A percentile compares a stretch with the other conserved stretches of the same genome.
These are phyloP conservation scores for Colletotrichum tabaci DNA, from an alignment of 2,329 filamentous ascomycete genomes.

Conservation along the genomic window DNA sequence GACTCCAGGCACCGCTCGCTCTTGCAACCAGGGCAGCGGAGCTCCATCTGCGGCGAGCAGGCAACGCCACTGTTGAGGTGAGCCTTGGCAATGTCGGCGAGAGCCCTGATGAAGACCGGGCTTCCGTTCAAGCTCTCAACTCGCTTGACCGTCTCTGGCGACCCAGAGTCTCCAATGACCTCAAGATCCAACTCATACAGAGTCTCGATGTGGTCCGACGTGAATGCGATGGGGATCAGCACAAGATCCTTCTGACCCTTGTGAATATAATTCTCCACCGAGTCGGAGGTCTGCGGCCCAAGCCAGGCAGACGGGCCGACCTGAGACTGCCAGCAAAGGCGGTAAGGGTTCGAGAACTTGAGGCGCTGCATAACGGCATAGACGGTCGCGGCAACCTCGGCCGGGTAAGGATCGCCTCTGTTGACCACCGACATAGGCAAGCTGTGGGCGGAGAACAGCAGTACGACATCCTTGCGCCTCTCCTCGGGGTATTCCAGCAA, in stretches of 20 bases:
- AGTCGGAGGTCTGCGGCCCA: slow-evolving; percentile 91
- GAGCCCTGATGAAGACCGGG: slow-evolving; percentile 88
- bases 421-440: slow-evolving; percentile 98
- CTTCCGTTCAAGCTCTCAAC: slow-evolving; percentile 94
- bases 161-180: slow-evolving; percentile 89
- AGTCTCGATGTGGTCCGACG: slow-evolving; percentile 99
- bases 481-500: slow-evolving; percentile 88
- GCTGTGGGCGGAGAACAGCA: slow-evolving; percentile 96
- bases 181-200: slow-evolving; percentile 94
- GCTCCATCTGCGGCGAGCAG: slow-evolving; percentile 87
- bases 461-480: slow-evolving; percentile 82
- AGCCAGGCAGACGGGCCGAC: slow-evolving; percentile 97
- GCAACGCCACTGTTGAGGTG: slow-evolving; percentile 79
- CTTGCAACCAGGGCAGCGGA: slow-evolving; percentile 94
- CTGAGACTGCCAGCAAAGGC: slow-evolving; percentile 97
- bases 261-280: slow-evolving; percentile 89
- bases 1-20: slow-evolving; percentile 89
- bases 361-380: slow-evolving; percentile 96
- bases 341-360: slow-evolving; percentile 90
- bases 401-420: slow-evolving; percentile 93
- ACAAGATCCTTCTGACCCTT: slow-evolving; percentile 94
- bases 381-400: slow-evolving; percentile 95
- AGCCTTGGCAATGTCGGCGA: slow-evolving; percentile 87
- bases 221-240: slow-evolving; percentile 96
- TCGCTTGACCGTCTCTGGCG: slow-evolving; percentile 86